These are phyloP conservation scores for Syzygium malaccense DNA, from an alignment of 441 rosid genomes.

Conservation along the genomic window DNA sequence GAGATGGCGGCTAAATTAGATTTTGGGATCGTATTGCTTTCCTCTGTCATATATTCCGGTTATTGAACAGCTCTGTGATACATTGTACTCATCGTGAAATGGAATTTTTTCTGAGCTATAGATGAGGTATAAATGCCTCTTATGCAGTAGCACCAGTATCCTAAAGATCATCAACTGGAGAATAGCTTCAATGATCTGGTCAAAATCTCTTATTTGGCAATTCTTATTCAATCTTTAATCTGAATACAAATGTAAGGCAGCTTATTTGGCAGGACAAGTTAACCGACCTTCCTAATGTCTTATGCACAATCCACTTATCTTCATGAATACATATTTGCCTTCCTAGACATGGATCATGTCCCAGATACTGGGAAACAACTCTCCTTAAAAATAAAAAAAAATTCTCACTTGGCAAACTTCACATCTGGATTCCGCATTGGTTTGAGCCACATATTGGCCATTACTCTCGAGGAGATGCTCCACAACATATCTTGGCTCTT, in stretches of 20 bases:
- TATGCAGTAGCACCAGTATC: neutral
- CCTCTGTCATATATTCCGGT: neutral
- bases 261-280: neutral
- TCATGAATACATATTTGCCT: neutral
- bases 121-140: neutral
- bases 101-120: neutral
- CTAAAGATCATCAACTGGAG: neutral
- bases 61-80: neutral
- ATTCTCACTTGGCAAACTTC: slow-evolving; percentile 29
- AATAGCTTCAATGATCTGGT: neutral
- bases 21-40: neutral
- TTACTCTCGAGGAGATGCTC: slow-evolving; percentile 86
- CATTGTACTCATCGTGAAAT: neutral
- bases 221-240: neutral
- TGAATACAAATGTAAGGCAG: neutral
- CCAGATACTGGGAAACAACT: neutral
- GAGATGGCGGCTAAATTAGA: neutral
- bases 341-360: neutral
- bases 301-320: neutral
- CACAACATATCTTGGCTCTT: slow-evolving; percentile 50
- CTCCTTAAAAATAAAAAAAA: neutral
- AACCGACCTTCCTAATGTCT: neutral
- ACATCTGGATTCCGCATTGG: slow-evolving; percentile 87
- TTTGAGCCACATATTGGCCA: slow-evolving; percentile 97
- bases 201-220: neutral